phyloP scores from a whole-genome alignment of 2,329 filamentous ascomycete genomes.

The Microdochium paspali region DNA sequence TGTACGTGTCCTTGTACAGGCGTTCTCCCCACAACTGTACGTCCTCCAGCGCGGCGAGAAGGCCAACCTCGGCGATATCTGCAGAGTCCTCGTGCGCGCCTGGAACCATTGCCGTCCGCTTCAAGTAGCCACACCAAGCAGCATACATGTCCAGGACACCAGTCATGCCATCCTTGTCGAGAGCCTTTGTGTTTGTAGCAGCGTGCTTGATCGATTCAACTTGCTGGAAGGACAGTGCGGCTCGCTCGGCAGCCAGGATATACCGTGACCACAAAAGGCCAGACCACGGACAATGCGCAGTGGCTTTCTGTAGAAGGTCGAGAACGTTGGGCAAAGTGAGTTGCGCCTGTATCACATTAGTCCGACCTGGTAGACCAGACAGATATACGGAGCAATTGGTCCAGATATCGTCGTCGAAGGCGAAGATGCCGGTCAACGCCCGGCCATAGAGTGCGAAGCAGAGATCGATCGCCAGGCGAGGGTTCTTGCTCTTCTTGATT shows the following conservation, averaged over 20 bases:
- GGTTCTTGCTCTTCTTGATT: constrained; percentile 40
- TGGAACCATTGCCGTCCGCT: constrained; percentile 70
- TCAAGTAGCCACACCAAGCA: constrained; percentile 90
- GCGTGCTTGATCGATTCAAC: constrained; percentile 88
- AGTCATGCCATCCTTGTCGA: constrained; percentile 79
- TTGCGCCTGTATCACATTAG: constrained; percentile 24
- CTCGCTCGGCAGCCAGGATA: constrained; percentile 74
- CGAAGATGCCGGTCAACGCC: constrained; percentile 60
- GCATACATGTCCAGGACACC: constrained; percentile 86
- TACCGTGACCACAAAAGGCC: constrained; percentile 86
- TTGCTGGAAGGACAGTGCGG: constrained; percentile 64
- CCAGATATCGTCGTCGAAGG: constrained; percentile 69
- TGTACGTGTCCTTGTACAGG: constrained; percentile 64
- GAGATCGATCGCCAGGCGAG: constrained; percentile 36
- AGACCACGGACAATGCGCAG: constrained; percentile 87
- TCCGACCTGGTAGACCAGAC: constrained; percentile 36
- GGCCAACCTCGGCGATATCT: constrained; percentile 83
- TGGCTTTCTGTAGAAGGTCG: constrained; percentile 69
- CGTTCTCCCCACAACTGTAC: constrained; percentile 70
- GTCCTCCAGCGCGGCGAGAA: constrained; percentile 77
- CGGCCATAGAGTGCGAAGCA: constrained; percentile 67
- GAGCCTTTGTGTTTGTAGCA: constrained; percentile 74
- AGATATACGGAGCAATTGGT: constrained; percentile 75
- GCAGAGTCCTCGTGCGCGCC: constrained; percentile 71
- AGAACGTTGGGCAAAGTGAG: constrained; percentile 42